Evolutionary conservation across 441 rosid species (phyloP).

Genomic region (Gossypium lobatum): DNA sequence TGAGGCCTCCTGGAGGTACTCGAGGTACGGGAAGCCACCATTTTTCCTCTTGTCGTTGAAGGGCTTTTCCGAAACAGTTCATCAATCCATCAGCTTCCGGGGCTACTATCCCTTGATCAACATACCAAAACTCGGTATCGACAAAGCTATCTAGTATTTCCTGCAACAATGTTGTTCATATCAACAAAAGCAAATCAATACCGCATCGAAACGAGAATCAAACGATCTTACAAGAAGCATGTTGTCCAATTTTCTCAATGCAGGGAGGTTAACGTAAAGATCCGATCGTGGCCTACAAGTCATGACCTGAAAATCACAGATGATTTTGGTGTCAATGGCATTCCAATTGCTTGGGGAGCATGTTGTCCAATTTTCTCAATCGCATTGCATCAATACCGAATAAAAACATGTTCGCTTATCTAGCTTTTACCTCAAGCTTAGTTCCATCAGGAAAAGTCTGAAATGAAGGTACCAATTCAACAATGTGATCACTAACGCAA

Average conservation of each 20-base stretch:
- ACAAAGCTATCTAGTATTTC: slow-evolving; percentile 83
- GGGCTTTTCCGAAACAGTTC: slow-evolving; percentile 57
- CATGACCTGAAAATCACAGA: slow-evolving; percentile 63
- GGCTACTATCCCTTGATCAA: slow-evolving; percentile 84
- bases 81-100: slow-evolving; percentile 74
- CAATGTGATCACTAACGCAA: slow-evolving; percentile 89
- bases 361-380: too few relatives aligned
- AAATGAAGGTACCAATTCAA: slow-evolving; percentile 83
- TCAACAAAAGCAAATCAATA: too few relatives aligned
- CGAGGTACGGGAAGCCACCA: slow-evolving; percentile 99
- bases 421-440: slow-evolving; percentile 71
- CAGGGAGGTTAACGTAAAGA: slow-evolving; percentile 82
- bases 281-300: slow-evolving; percentile 88
- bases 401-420: too few relatives aligned
- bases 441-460: slow-evolving; percentile 91
- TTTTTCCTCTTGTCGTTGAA: slow-evolving; percentile 95
- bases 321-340: too few relatives aligned
- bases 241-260: slow-evolving; percentile 83
- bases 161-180: slow-evolving; percentile 31
- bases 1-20: slow-evolving; percentile 75
- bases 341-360: too few relatives aligned
- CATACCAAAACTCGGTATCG: slow-evolving; percentile 84
- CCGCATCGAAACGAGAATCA: too few relatives aligned
- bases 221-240: slow-evolving; percentile 82
- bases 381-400: too few relatives aligned